Evolutionary conservation across 1,284 basidiomycete genomes (phyloP), one percentile per base, ranked within the genome.

Genomic region (Schizophyllum commune): DNA sequence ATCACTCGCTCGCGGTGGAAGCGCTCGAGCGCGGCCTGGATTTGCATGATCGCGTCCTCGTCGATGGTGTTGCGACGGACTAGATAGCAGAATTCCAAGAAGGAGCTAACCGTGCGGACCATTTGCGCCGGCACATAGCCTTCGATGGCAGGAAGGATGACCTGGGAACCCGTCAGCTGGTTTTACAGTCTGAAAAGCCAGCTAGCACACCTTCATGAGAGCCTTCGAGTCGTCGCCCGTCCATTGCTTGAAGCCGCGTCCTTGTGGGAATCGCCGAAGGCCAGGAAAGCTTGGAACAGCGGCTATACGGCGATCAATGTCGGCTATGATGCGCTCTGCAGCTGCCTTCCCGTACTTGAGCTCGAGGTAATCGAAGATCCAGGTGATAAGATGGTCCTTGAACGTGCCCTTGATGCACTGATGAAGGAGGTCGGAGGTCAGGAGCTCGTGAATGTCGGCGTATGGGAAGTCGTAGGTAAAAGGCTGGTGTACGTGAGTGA

Each of bases 381-480:
- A 75, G 1, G 63, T 57, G 4, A 73, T 64, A 1, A 75, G 62
- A 61, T 75, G 73, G 60, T 75, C 73, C 55, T 75, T 73, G 66
- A 73, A 74, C 2, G 70, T 65, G 5, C 72, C 71, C 58, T 73
- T 72, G 60, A 71, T 69, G 15, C 74, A 32, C 57, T 72, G 72
- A 55, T 74, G 73, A 1, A 74, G 68, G 5, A 73, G 63, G 61
- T 75, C 70, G 15, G 70, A 67, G 0, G 71, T 62, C 5, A 74
- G 15, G 13, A 68, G 63, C 21, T 70, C 63, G 58, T 71, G 66
- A 6, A 74, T 73, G 58, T 74, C 65, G 13, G 67, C 67, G 17
- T 66, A 64, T 0, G 71, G 71, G 54, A 69, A 70, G 32, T 65
- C 34, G n/a, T 58, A 5, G 27, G 71, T 74, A 61, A 74, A 74